Evolutionary conservation across 2,329 filamentous ascomycete genomes (phyloP), one percentile per base, ranked within the genome.

Genomic region (Mycocentrospora acerina): DNA sequence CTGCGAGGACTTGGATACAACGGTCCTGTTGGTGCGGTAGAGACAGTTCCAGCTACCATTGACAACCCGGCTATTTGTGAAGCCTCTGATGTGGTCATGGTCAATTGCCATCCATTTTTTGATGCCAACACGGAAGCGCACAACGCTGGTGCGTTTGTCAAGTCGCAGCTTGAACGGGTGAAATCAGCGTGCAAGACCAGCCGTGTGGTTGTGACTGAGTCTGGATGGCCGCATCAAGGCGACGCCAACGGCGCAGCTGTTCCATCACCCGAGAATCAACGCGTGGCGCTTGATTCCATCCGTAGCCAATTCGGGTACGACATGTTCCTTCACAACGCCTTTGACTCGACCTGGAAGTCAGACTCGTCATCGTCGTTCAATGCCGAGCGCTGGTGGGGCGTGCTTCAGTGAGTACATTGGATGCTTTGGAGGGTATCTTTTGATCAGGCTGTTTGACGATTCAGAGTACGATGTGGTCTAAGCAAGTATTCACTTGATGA

Each of bases 51-150:
- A 15, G 82, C 84, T 4, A 76, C 82, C n/a, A 71, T 83, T 32
- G 68, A 72, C 34, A 78, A 91, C 53, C 83, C 84, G 0, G 70
- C 78, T 35, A 76, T 95, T 32, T 94, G 89, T 69, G 66, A 81
- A 17, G 75, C 73, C 30, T 87, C 85, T 1, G 88, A 94, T 59
- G 88, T 86, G 70, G 88, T 84, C 57, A 86, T 88, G 12, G 79
- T 85, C 62, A 95, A 95, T 68, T 80, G 82, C 51, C 89, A 95
- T 66, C 80, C 88, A 10, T 95, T 90, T 77, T 95, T 93, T 66
- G 86, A 94, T 54, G 67, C 74, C 3, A 79, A 78, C 31, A 78
- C 79, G 17, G 64, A 67, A 2, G 78, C 88, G 1, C 67, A 71
- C 1, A 67, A 79, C 22, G 82, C 88, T 2, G 89, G 89, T 3